These are phyloP conservation scores for Spirogloea muscicola DNA, from an alignment of 139 green algal genomes.

Conservation along the genomic window DNA sequence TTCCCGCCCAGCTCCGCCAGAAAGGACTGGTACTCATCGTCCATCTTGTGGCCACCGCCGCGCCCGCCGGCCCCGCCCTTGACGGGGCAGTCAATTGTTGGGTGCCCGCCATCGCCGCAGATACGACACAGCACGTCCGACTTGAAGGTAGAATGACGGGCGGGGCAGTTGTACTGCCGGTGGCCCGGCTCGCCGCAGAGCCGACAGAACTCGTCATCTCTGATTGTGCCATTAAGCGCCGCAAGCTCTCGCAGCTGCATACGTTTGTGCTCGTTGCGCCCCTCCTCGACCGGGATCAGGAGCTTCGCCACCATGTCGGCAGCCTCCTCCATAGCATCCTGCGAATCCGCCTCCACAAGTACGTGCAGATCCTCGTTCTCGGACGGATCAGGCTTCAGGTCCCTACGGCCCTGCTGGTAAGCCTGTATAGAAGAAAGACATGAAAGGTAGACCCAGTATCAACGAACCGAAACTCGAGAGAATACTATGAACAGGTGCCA, in stretches of 20 bases:
- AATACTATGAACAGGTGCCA: no score
- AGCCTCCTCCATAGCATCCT: slow-evolving; percentile 68
- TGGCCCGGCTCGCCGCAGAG: slow-evolving; percentile 65
- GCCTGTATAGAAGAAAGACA: not conserved
- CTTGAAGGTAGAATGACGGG: slow-evolving; percentile 33
- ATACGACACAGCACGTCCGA: slow-evolving; percentile 44
- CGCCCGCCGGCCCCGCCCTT: slow-evolving; percentile 71
- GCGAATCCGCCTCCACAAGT: slow-evolving; percentile 85
- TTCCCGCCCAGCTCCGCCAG: slow-evolving; percentile 71
- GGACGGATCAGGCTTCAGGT: slow-evolving; percentile 65
- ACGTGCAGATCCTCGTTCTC: slow-evolving; percentile 98
- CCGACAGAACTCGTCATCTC: slow-evolving; percentile 65
- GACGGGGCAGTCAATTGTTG: slow-evolving; percentile 53
- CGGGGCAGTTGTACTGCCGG: slow-evolving; percentile 62
- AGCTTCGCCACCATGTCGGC: slow-evolving; percentile 78
- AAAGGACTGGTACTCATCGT: slow-evolving; percentile 92
- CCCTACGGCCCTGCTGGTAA: not conserved
- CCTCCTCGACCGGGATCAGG: slow-evolving; percentile 79
- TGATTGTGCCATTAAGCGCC: slow-evolving; percentile 83
- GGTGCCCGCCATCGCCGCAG: slow-evolving; percentile 55
- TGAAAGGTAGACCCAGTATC: no score
- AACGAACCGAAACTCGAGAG: no score
- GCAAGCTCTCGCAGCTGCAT: slow-evolving; percentile 89
- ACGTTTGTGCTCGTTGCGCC: slow-evolving; percentile 88
- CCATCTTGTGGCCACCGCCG: slow-evolving; percentile 61